Evolutionary conservation across 495 filamentous ascomycete species (phyloP), one percentile per base, ranked within the genome.

Genomic region (Annulohypoxylon moriforme): DNA sequence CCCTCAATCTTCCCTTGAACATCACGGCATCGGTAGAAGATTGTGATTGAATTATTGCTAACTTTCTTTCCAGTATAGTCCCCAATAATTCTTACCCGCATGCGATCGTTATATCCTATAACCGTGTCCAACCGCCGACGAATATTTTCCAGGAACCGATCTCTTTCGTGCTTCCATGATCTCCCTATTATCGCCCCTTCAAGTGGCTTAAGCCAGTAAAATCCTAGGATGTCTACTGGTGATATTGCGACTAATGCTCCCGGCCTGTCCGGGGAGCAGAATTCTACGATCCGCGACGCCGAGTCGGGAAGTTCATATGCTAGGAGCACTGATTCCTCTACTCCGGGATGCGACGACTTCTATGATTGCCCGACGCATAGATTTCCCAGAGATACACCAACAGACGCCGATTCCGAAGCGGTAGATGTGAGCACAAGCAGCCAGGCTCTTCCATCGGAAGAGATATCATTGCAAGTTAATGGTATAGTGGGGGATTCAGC

Each of bases 291-390:
- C 33, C 60, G 62, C 53, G 66, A 76, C 34, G 9, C 52, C n/a
- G 71, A 69, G 24, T 56, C 67, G 5, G 71, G 57, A 36, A 68
- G 68, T 20, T 66, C 60, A 7, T 55, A 72, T 29, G 46, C 20
- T 20, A 57, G 58, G 18, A 66, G 42, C 24, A 5, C 61, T 25
- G 65, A 67, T 18, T 80, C 76, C 50, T 71, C 79, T 60, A 77
- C 80, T 40, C 70, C 72, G n/a, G 82, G 83, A 71, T 84, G 82
- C 73, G 68, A 67, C n/a, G 77, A 78, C 33, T 84, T 78, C 67
- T 78, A 81, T 60, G 82, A 84, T 71, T 84, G 81, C 34, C 82
- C 81, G 11, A 74, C 79, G 11, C 82, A 84, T 53, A 16, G 74
- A 9, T 60, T 82, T 6, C 76, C 78, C 40, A 69, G 81, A 22